Evolutionary conservation across 805 yeast genomes (phyloP).

Genomic region (Kluyveromyces dobzhanskii): DNA sequence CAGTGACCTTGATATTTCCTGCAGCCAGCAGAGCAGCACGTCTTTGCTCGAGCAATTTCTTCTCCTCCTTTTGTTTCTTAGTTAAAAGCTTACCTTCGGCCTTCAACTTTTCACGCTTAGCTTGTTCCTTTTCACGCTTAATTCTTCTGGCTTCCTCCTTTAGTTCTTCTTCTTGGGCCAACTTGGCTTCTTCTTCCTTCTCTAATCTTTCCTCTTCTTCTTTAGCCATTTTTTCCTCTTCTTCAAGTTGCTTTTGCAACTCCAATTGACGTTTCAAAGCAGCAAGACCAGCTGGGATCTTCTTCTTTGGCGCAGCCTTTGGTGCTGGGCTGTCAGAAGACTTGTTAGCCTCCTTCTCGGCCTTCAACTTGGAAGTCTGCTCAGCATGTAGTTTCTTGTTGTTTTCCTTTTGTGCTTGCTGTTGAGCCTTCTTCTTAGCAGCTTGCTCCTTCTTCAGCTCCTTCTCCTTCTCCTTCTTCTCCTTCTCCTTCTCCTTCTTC

Average conservation of each 20-base stretch:
- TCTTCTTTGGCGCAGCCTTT: slow-evolving; percentile 50
- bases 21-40: slow-evolving; percentile 74
- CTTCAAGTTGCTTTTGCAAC: slow-evolving; percentile 79
- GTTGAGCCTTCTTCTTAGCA: slow-evolving; percentile 70
- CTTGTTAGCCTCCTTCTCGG: slow-evolving; percentile 23
- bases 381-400: slow-evolving; percentile 40
- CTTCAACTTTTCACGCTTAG: slow-evolving; percentile 82
- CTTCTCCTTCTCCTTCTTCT: slow-evolving; percentile 89
- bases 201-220: slow-evolving; percentile 61
- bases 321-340: slow-evolving; percentile 24
- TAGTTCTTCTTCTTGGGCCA: slow-evolving; percentile 35
- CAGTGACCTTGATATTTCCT: slow-evolving; percentile 68
- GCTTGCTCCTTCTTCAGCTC: slow-evolving; percentile 86
- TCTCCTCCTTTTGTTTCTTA: slow-evolving; percentile 92
- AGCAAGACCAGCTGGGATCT: slow-evolving; percentile 84
- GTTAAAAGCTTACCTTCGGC: slow-evolving; percentile 94
- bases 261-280: slow-evolving; percentile 87
- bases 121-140: slow-evolving; percentile 82
- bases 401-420: slow-evolving; percentile 51
- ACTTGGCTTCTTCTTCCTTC: slow-evolving; percentile 42
- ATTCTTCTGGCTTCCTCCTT: slow-evolving; percentile 50
- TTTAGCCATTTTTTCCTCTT: slow-evolving; percentile 61
- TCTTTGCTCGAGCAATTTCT: slow-evolving; percentile 77
- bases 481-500: slow-evolving; percentile 91
- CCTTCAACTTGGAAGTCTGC: slow-evolving; percentile 27